These are phyloP conservation scores for Diutina pseudorugosa DNA, from an alignment of 1,139 yeast species.

Conservation along the genomic window DNA sequence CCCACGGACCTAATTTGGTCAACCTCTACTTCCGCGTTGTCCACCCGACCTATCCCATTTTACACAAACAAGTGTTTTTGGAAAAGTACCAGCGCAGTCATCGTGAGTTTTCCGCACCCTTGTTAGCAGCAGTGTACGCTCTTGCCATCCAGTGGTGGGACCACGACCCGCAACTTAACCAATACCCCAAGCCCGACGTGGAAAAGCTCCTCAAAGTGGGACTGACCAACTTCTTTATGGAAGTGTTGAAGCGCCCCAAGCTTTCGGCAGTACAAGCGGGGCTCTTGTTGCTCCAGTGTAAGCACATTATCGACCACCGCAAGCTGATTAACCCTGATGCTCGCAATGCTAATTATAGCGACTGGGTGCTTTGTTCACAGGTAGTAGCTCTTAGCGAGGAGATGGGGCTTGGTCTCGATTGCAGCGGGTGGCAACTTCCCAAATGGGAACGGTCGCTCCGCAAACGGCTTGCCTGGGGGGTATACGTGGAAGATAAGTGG, in stretches of 20 bases:
- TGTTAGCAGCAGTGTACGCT: conserved; percentile 64
- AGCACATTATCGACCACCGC: conserved; percentile 20
- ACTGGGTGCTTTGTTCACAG: conserved; percentile 81
- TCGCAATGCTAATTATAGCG: conserved; percentile 43
- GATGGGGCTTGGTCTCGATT: conserved; percentile 73
- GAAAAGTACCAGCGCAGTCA: conserved; percentile 70
- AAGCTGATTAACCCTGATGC: background rate
- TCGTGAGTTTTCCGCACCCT: conserved; percentile 66
- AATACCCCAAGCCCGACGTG: conserved; percentile 56
- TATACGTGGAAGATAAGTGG: conserved; percentile 85
- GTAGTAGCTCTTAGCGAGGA: conserved; percentile 81
- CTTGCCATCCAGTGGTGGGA: conserved; percentile 81
- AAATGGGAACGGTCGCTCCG: conserved; percentile 87
- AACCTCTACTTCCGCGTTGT: conserved; percentile 64
- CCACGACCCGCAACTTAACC: conserved; percentile 55
- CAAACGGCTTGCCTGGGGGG: conserved; percentile 86
- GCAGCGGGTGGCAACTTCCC: conserved; percentile 80
- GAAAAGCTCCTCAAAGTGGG: conserved; percentile 34
- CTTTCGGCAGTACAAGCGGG: conserved; percentile 78
- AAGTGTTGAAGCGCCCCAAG: conserved; percentile 62
- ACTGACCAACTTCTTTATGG: conserved; percentile 49
- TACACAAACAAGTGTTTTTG: conserved; percentile 64
- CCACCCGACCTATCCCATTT: conserved; percentile 68
- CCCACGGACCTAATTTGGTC: conserved; percentile 62
- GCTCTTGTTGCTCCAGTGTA: conserved; percentile 51